Evolutionary conservation across 441 rosid species (phyloP).

Genomic region (Brassica balearica): DNA sequence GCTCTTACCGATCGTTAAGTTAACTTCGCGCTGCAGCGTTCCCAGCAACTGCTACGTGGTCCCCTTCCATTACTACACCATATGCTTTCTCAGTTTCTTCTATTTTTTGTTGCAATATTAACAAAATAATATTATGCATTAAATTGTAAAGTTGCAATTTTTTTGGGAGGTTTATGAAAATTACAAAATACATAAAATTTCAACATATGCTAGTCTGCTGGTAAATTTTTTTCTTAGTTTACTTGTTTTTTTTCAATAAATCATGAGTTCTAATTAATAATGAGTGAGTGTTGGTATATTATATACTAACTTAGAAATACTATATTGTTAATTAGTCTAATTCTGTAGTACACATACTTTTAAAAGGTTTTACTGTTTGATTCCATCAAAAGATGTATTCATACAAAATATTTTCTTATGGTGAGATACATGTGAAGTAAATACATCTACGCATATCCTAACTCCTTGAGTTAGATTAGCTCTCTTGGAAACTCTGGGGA

Average conservation of each 20-base stretch:
- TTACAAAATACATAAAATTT: background rate
- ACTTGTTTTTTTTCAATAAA: background rate
- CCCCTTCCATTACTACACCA: slow-evolving; percentile 25
- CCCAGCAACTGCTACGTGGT: slow-evolving; percentile 33
- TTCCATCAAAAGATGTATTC: background rate
- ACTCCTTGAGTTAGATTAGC: background rate
- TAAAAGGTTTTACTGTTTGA: background rate
- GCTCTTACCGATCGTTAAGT: slow-evolving; percentile 34
- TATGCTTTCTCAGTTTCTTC: slow-evolving; percentile 7
- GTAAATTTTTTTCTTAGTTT: background rate
- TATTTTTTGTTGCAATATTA: background rate
- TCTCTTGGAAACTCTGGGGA: background rate
- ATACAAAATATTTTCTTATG: background rate
- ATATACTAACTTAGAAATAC: background rate
- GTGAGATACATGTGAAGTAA: background rate
- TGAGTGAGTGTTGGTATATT: background rate
- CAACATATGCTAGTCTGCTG: background rate
- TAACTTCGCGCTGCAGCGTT: slow-evolving; percentile 11
- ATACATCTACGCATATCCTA: background rate
- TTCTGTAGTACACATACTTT: too few species aligned
- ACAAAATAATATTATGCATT: background rate
- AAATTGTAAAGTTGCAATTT: background rate
- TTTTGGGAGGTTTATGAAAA: background rate
- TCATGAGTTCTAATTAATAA: background rate
- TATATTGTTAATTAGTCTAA: background rate